phyloP scores from a whole-genome alignment of 345 rosid genomes.

The Erucastrum elatum region DNA sequence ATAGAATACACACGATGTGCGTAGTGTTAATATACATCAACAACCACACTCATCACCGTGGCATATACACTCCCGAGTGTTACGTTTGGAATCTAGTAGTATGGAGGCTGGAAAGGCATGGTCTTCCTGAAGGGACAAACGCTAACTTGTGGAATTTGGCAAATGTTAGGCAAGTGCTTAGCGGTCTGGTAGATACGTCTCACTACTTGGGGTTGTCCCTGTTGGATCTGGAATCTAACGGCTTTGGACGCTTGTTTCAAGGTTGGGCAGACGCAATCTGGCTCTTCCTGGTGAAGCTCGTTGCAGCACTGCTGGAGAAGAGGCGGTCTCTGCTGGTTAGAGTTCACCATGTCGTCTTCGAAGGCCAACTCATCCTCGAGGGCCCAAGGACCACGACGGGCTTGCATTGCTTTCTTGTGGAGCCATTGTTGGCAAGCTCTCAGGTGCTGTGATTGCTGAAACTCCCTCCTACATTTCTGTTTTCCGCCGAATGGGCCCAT shows the following conservation, averaged over 20 bases:
- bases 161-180: constrained; percentile 18
- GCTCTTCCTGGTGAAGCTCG: constrained; percentile 20
- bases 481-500: background rate
- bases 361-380: constrained; percentile 4
- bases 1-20: background rate
- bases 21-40: constrained; percentile 6
- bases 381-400: background rate
- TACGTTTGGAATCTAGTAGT: background rate
- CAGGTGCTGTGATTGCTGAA: constrained; percentile 18
- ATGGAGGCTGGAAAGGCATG: constrained; percentile 18
- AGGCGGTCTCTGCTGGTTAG: background rate
- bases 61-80: background rate
- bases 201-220: background rate
- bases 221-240: background rate
- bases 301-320: constrained; percentile 30
- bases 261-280: constrained; percentile 27
- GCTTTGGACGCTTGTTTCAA: constrained; percentile 18
- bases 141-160: constrained; percentile 14
- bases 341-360: background rate
- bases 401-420: background rate
- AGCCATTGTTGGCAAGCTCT: constrained; percentile 23
- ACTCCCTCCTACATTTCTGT: constrained; percentile 22
- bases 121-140: constrained; percentile 21
- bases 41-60: constrained; percentile 3
- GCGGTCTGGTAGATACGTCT: constrained; percentile 11